Evolutionary conservation across 768 basidiomycete species (phyloP).

Genomic region (Naematelia encephala): DNA sequence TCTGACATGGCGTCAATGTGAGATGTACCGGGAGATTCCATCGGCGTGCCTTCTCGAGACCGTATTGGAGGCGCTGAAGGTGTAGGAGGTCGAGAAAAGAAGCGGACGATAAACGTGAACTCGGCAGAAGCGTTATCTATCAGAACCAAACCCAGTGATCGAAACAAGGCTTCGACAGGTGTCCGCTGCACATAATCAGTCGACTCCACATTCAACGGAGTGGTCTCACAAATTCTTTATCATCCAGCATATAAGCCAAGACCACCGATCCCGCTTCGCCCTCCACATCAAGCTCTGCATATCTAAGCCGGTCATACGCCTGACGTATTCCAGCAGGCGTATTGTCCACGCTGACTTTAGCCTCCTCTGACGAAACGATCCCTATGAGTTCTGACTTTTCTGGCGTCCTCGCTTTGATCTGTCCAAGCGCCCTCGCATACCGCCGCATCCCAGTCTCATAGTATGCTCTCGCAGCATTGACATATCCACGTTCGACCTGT

Average conservation of each 20-base stretch:
- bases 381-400: constrained; percentile 71
- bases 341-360: constrained; percentile 48
- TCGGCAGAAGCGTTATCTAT: constrained; percentile 94
- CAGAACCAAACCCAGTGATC: constrained; percentile 81
- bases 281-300: constrained; percentile 74
- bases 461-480: constrained; percentile 76
- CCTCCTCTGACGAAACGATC: constrained; percentile 52
- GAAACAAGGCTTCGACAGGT: constrained; percentile 74
- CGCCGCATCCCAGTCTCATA: constrained; percentile 93
- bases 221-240: constrained; percentile 73
- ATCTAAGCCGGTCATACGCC: constrained; percentile 58
- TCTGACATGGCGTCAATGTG: constrained; percentile 28
- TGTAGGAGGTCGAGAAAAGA: constrained; percentile 60
- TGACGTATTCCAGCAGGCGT: constrained; percentile 9
- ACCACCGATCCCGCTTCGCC: constrained; percentile 57
- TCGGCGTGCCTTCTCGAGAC: constrained; percentile 9
- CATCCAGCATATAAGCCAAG: constrained; percentile 82
- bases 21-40: constrained; percentile 18
- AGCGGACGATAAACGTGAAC: constrained; percentile 78
- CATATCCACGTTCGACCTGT: constrained; percentile 84
- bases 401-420: constrained; percentile 60
- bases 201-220: too few relatives aligned
- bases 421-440: constrained; percentile 75
- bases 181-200: constrained; percentile 80
- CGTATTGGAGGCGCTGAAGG: not conserved